Conservation (phyloP, 345 rosid genomes). For the Physaria fendleri region DNA sequence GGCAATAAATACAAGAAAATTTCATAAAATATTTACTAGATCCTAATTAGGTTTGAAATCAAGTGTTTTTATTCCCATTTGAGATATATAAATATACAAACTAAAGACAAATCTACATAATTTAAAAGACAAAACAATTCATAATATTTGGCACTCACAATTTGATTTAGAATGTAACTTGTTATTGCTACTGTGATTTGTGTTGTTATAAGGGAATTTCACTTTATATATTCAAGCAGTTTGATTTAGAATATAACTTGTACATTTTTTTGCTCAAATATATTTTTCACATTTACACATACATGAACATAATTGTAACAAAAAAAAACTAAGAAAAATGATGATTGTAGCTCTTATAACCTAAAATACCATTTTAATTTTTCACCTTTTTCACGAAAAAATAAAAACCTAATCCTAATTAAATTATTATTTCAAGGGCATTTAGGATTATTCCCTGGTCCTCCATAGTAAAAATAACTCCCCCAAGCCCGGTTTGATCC, state of each 20-base stretch:
- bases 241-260: neutral
- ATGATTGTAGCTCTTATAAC: neutral
- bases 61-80: too few species aligned
- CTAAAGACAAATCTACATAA: too few species aligned
- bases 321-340: neutral
- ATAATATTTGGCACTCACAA: neutral
- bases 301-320: neutral
- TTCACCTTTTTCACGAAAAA: neutral
- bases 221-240: too few species aligned
- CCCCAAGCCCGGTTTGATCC: constrained; percentile 89
- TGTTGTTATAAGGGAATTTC: too few species aligned
- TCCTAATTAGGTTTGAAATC: too few species aligned
- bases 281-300: constrained; percentile 21
- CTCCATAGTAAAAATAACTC: constrained; percentile 89
- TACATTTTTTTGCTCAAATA: constrained; percentile 1
- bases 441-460: constrained; percentile 81
- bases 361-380: neutral
- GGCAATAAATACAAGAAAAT: too few species aligned
- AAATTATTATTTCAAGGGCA: constrained; percentile 43
- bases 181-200: too few species aligned
- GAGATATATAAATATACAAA: too few species aligned
- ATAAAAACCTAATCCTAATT: neutral
- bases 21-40: too few species aligned
- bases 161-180: too few species aligned
- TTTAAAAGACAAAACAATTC: too few species aligned